A percentile compares a stretch with the other conserved stretches of the same genome.
Evolutionary conservation across 768 basidiomycete species (phyloP).

Genomic region (Serendipita sp.): DNA sequence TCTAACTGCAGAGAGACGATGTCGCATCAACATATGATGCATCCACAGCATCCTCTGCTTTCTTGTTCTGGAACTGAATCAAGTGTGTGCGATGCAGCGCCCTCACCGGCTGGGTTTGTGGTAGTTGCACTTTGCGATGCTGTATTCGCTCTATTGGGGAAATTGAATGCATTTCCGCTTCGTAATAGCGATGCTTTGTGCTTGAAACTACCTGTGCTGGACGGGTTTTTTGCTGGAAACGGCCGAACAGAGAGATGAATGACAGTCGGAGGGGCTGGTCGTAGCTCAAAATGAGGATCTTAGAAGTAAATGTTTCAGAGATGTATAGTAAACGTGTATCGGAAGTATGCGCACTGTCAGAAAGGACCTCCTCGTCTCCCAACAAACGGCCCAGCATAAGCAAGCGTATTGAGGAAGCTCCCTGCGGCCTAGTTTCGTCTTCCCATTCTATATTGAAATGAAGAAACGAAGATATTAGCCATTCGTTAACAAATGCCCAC

Average conservation of each 20-base stretch:
- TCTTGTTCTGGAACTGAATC: not conserved
- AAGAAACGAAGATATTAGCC: not conserved
- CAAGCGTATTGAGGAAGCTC: conserved; percentile 10
- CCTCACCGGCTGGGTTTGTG: not conserved
- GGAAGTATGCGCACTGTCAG: conserved; percentile 9
- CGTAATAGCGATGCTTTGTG: conserved; percentile 5
- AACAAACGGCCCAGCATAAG: conserved; percentile 12
- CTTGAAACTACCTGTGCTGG: conserved; percentile 5
- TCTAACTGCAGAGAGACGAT: too few species aligned
- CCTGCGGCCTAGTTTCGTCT: conserved; percentile 11
- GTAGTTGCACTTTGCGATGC: not conserved
- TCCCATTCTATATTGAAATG: conserved; percentile 9
- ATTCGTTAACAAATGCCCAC: not conserved
- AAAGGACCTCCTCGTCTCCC: conserved; percentile 9
- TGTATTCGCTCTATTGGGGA: not conserved
- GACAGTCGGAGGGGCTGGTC: conserved; percentile 10
- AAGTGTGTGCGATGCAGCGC: not conserved
- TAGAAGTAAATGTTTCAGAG: not conserved
- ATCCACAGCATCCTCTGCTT: conserved; percentile 11
- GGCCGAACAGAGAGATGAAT: conserved; percentile 12
- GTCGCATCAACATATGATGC: conserved; percentile 7
- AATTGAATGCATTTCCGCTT: not conserved
- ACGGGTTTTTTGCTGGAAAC: conserved; percentile 9
- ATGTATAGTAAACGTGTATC: not conserved
- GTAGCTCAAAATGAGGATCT: conserved; percentile 6